A percentile compares a stretch with the other conserved stretches of the same genome.
Conservation (phyloP, 495 filamentous ascomycete genomes). For the Hypomontagnella submonticulosa region DNA sequence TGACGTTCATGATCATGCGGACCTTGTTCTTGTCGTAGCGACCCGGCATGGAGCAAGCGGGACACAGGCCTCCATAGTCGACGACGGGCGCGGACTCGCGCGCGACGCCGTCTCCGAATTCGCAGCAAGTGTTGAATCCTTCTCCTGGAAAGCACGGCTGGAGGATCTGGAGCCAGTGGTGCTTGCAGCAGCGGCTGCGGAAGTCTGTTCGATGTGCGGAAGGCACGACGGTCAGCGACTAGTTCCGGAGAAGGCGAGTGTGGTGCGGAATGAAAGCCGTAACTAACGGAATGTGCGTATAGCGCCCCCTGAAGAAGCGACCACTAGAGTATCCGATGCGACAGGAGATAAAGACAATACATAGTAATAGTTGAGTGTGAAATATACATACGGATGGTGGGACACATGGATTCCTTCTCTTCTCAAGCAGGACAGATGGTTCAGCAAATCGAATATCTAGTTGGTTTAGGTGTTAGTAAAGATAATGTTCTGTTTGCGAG, state of each 20-base stretch:
- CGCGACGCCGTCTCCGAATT: constrained; percentile 44
- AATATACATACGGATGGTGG: constrained; percentile 31
- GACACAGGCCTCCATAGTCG: constrained; percentile 31
- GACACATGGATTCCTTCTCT: constrained; percentile 35
- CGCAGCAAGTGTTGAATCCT: constrained; percentile 52
- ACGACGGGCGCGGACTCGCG: constrained; percentile 36
- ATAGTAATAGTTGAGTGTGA: not conserved
- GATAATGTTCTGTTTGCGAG: not conserved
- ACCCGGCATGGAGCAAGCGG: constrained; percentile 39
- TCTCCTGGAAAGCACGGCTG: constrained; percentile 50
- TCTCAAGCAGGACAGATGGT: constrained; percentile 1
- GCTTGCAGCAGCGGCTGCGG: constrained; percentile 52
- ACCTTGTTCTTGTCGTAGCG: constrained; percentile 52
- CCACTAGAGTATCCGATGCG: not conserved
- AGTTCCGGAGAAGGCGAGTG: too few species aligned
- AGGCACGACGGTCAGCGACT: not conserved
- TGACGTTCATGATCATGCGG: constrained; percentile 48
- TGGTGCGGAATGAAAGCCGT: too few species aligned
- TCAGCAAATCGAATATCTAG: not conserved
- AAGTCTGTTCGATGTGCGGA: constrained; percentile 36
- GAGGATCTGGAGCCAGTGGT: constrained; percentile 53
- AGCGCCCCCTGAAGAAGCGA: too few species aligned
- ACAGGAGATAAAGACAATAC: not conserved
- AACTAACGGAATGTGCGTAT: too few species aligned
- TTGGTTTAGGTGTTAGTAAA: not conserved